Conservation (phyloP, 2,329 filamentous ascomycete genomes). For the Pestalotiopsis sp. region DNA sequence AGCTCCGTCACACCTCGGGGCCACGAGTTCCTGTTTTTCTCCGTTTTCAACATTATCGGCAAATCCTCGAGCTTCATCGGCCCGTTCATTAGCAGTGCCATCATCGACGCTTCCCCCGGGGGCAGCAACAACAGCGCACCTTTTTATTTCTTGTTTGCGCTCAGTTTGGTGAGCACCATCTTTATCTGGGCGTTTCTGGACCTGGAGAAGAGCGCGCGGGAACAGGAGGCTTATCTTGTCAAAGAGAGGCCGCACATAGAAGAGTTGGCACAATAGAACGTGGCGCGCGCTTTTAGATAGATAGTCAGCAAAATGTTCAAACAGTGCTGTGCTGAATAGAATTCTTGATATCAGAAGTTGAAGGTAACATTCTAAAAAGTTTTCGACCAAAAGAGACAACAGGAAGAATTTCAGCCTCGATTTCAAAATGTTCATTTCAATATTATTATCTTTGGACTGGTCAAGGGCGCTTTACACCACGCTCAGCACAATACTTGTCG, state of each 20-base stretch:
- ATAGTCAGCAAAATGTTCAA: neutral
- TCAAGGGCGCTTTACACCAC: constrained; percentile 34
- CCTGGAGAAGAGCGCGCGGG: constrained; percentile 60
- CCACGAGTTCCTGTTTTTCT: constrained; percentile 73
- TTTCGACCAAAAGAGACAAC: neutral
- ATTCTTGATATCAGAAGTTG: too few relatives aligned
- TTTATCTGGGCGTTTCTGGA: constrained; percentile 60
- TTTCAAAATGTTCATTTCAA: neutral
- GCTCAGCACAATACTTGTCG: constrained; percentile 71
- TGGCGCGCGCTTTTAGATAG: neutral
- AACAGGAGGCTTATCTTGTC: constrained; percentile 60
- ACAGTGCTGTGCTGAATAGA: neutral
- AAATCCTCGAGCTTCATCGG: constrained; percentile 72
- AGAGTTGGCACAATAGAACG: neutral
- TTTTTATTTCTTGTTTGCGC: constrained; percentile 67
- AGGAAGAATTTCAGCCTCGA: neutral
- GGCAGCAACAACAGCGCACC: constrained; percentile 61
- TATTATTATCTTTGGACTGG: neutral
- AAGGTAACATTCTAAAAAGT: too few relatives aligned
- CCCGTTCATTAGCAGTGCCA: constrained; percentile 69
- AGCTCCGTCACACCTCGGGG: constrained; percentile 69
- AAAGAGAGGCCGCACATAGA: constrained; percentile 28
- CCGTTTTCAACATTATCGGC: constrained; percentile 68
- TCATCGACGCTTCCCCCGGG: constrained; percentile 63
- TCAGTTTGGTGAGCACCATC: constrained; percentile 58